These are phyloP conservation scores for Aristolochia contorta DNA, from an alignment of 164 flowering plant species.

Conservation along the genomic window DNA sequence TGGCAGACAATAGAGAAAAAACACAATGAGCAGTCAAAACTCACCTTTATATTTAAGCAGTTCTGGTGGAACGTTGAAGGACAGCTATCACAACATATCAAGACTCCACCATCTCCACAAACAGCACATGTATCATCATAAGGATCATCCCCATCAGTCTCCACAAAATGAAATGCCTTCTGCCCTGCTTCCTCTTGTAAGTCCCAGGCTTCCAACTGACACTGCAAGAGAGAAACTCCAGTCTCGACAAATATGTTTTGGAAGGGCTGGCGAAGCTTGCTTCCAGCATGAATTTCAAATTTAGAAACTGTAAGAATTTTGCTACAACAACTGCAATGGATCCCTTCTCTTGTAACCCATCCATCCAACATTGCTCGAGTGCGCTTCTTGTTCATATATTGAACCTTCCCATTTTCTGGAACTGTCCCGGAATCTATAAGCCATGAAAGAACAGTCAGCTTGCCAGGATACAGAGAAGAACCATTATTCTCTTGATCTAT, in stretches of 20 bases:
- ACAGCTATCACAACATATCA: constrained; percentile 98
- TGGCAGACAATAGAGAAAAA: neutral
- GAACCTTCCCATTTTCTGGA: constrained; percentile 59
- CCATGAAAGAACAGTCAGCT: constrained; percentile 83
- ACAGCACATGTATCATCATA: constrained; percentile 97
- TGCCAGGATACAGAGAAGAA: constrained; percentile 70
- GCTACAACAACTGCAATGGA: constrained; percentile 92
- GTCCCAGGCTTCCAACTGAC: constrained; percentile 90
- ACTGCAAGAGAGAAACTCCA: constrained; percentile 71
- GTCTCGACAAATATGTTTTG: constrained; percentile 62
- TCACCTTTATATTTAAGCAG: constrained; percentile 82
- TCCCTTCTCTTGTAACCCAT: constrained; percentile 85
- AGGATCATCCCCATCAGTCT: constrained; percentile 73
- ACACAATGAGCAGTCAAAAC: neutral
- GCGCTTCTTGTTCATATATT: constrained; percentile 68
- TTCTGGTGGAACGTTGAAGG: constrained; percentile 92
- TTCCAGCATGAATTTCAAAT: constrained; percentile 96
- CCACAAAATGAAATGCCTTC: constrained; percentile 40
- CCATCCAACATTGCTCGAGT: constrained; percentile 68
- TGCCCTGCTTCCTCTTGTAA: constrained; percentile 42
- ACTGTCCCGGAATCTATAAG: constrained; percentile 72
- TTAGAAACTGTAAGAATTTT: constrained; percentile 76
- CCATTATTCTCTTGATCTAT: constrained; percentile 45
- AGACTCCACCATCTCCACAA: constrained; percentile 97
- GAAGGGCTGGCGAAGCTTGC: constrained; percentile 75